Percentiles rank a stretch among this genome's conserved stretches.
phyloP scores from a whole-genome alignment of 2,329 filamentous ascomycete genomes.

The Colletotrichum endophyticum region DNA sequence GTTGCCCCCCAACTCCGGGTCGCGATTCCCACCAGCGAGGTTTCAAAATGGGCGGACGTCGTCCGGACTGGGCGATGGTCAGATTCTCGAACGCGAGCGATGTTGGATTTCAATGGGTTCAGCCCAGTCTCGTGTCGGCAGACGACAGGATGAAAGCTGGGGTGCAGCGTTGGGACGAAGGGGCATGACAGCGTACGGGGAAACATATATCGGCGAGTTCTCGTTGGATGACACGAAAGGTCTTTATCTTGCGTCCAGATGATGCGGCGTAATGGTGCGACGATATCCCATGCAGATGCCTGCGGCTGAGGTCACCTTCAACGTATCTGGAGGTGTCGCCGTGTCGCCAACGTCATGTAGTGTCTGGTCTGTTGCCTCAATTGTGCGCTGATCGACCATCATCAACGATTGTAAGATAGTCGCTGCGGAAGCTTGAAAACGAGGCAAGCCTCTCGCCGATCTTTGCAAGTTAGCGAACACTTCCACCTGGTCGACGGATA shows the following conservation, averaged over 20 bases:
- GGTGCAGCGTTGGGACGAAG: neutral
- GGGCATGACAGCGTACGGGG: neutral
- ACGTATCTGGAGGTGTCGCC: neutral
- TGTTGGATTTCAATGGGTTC: neutral
- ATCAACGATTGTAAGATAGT: neutral
- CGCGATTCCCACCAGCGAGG: neutral
- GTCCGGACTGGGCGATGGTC: neutral
- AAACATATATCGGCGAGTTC: neutral
- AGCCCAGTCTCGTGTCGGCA: neutral
- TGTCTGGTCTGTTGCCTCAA: neutral
- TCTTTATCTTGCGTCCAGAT: neutral
- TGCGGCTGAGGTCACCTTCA: neutral
- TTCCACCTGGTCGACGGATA: neutral
- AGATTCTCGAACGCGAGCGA: neutral
- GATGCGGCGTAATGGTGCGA: neutral
- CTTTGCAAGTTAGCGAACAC: neutral
- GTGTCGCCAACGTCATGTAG: neutral
- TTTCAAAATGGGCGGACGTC: slow-evolving; percentile 6
- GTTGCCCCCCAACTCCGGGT: slow-evolving; percentile 10
- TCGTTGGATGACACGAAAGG: neutral
- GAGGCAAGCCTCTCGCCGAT: neutral
- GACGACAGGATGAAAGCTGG: neutral
- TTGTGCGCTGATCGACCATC: neutral
- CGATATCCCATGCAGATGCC: neutral
- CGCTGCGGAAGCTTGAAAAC: neutral